Conservation (phyloP, 148 eudicot species). For the Simmondsia chinensis region DNA sequence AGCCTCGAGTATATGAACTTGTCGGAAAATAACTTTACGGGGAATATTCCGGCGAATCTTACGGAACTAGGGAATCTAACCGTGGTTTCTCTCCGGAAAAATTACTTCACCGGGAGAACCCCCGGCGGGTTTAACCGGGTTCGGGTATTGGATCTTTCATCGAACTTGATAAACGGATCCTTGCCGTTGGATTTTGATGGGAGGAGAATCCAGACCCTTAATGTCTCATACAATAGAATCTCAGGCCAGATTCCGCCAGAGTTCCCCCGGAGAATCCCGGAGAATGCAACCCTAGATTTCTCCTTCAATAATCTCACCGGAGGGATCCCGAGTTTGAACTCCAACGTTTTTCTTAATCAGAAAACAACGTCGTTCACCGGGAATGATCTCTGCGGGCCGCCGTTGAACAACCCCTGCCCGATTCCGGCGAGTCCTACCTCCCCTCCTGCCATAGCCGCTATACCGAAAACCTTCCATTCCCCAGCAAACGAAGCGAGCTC, state of each 20-base stretch:
- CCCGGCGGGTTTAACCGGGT: constrained; percentile 44
- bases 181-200: constrained; percentile 50
- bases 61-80: constrained; percentile 31
- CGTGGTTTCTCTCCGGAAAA: constrained; percentile 34
- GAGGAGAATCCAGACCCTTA: constrained; percentile 25
- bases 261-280: constrained; percentile 37
- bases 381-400: constrained; percentile 62
- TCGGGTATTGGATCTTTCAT: constrained; percentile 51
- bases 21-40: constrained; percentile 54
- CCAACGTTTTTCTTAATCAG: constrained; percentile 35
- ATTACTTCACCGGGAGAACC: constrained; percentile 47
- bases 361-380: constrained; percentile 39
- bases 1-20: constrained; percentile 41
- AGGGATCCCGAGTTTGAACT: constrained; percentile 50
- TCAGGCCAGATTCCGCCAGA: constrained; percentile 60
- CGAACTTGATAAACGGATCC: constrained; percentile 63
- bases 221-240: constrained; percentile 52
- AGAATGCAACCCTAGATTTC: constrained; percentile 56
- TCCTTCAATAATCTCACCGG: constrained; percentile 75
- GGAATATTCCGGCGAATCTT: constrained; percentile 48
- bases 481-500: constrained; percentile 8
- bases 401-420: constrained; percentile 35
- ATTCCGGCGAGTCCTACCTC: constrained; percentile 28
- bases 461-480: constrained; percentile 43
- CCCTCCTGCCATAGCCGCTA: constrained; percentile 75